These are phyloP conservation scores for Trifolium repens DNA, from an alignment of 306 rosid species.

Conservation along the genomic window DNA sequence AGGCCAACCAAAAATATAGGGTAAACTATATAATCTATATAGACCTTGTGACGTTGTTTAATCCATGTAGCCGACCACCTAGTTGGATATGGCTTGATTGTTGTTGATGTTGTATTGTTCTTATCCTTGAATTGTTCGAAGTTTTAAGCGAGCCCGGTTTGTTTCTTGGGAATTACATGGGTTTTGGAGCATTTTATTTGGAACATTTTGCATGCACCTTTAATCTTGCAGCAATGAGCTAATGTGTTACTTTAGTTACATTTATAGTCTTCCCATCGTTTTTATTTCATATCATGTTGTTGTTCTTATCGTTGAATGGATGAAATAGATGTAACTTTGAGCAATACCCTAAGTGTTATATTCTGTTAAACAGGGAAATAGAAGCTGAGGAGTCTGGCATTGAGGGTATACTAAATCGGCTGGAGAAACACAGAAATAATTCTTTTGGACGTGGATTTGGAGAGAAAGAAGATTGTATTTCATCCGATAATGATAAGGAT, in stretches of 20 bases:
- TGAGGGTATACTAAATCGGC: constrained; percentile 85
- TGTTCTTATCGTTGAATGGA: constrained; percentile 18
- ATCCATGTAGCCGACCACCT: background rate
- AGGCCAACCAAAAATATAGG: background rate
- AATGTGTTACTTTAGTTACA: constrained; percentile 7
- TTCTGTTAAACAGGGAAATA: constrained; percentile 56
- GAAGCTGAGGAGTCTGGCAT: constrained; percentile 67
- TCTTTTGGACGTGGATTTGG: constrained; percentile 48
- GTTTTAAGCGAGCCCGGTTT: background rate
- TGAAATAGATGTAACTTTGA: constrained; percentile 19
- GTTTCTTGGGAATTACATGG: background rate
- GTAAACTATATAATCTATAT: background rate
- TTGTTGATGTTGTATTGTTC: background rate
- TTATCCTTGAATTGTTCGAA: background rate
- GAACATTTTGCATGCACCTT: background rate
- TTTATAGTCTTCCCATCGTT: background rate
- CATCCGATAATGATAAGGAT: constrained; percentile 13
- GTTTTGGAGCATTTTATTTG: constrained; percentile 2
- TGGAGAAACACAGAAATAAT: constrained; percentile 73
- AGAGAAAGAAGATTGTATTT: constrained; percentile 48
- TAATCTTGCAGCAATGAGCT: constrained; percentile 26
- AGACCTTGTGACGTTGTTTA: background rate
- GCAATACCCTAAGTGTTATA: background rate
- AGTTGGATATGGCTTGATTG: background rate
- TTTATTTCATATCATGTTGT: background rate